These are phyloP conservation scores for Bipolaris cookei DNA, from an alignment of 2,329 filamentous ascomycete genomes.

Conservation along the genomic window DNA sequence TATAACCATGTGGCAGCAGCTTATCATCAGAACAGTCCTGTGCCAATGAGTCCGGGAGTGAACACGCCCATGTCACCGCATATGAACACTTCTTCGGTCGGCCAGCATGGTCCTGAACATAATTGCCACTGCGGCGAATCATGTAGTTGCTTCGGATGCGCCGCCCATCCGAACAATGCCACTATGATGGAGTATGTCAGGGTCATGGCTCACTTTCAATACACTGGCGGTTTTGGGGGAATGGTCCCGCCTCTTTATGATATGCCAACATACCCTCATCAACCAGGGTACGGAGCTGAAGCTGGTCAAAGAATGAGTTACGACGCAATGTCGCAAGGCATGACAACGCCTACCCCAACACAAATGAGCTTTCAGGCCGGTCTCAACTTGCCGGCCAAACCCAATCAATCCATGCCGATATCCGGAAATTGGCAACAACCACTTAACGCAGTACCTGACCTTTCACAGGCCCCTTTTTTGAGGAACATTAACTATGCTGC, in stretches of 20 bases:
- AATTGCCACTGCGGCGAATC: slow-evolving; percentile 68
- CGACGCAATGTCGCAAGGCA: slow-evolving; percentile 23
- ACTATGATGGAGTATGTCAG: slow-evolving; percentile 64
- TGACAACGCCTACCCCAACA: slow-evolving; percentile 25
- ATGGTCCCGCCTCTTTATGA: slow-evolving; percentile 44
- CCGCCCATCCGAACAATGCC: slow-evolving; percentile 71
- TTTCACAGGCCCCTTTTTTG: slow-evolving; percentile 24
- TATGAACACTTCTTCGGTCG: slow-evolving; percentile 41
- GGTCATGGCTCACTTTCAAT: slow-evolving; percentile 46
- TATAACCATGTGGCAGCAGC: slow-evolving; percentile 43
- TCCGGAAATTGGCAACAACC: slow-evolving; percentile 34
- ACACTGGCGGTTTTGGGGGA: slow-evolving; percentile 41
- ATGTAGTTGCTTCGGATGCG: slow-evolving; percentile 72
- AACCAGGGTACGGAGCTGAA: slow-evolving; percentile 40
- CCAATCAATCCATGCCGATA: slow-evolving; percentile 22
- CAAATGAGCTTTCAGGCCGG: slow-evolving; percentile 33
- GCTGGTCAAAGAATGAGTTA: slow-evolving; percentile 23
- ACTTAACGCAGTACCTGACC: slow-evolving; percentile 19
- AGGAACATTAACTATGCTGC: slow-evolving; percentile 15
- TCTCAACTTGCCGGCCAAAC: slow-evolving; percentile 21
- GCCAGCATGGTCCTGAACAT: slow-evolving; percentile 49
- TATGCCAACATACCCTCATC: slow-evolving; percentile 44
- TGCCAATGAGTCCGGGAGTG: slow-evolving; percentile 33
- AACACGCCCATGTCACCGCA: slow-evolving; percentile 25
- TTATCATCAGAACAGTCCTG: slow-evolving; percentile 43